These are phyloP conservation scores for Neonectria hederae DNA, from an alignment of 2,329 filamentous ascomycete genomes.

Conservation along the genomic window DNA sequence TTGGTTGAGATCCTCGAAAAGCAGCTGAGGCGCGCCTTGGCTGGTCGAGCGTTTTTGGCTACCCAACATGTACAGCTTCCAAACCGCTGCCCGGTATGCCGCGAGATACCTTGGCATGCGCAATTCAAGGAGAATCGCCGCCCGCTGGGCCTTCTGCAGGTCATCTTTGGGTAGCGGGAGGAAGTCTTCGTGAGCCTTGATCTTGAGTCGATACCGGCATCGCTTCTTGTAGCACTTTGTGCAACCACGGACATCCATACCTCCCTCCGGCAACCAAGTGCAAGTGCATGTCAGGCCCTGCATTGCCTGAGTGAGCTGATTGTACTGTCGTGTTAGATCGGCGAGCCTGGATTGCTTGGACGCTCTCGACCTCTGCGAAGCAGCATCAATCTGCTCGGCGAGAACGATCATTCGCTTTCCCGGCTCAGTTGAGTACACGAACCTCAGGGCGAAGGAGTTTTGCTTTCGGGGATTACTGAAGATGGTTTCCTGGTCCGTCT, in stretches of 20 bases:
- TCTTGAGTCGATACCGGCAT: conserved; percentile 24
- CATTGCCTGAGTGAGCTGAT: conserved; percentile 25
- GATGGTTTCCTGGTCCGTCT: conserved; percentile 50
- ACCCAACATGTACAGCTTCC: conserved; percentile 27
- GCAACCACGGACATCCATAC: conserved; percentile 15
- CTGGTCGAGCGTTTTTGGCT: not conserved
- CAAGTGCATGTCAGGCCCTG: conserved; percentile 27
- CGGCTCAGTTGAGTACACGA: not conserved
- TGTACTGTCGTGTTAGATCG: conserved; percentile 17
- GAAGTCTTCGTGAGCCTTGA: conserved; percentile 37
- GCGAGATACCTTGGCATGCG: conserved; percentile 57
- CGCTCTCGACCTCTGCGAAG: not conserved
- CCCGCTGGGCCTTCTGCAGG: conserved; percentile 16
- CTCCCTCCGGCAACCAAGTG: conserved; percentile 1
- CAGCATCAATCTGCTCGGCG: not conserved
- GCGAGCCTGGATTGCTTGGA: conserved; percentile 14
- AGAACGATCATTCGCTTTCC: not conserved
- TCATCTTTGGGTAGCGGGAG: conserved; percentile 31
- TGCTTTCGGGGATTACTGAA: conserved; percentile 52
- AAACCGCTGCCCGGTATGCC: conserved; percentile 34
- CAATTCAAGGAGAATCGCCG: conserved; percentile 61
- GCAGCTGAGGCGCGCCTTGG: not conserved
- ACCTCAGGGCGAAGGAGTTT: conserved; percentile 10
- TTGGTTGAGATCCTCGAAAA: not conserved
- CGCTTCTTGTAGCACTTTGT: conserved; percentile 27